These are phyloP conservation scores for Cladophialophora immunda DNA, from an alignment of 2,329 filamentous ascomycete species.

Conservation along the genomic window DNA sequence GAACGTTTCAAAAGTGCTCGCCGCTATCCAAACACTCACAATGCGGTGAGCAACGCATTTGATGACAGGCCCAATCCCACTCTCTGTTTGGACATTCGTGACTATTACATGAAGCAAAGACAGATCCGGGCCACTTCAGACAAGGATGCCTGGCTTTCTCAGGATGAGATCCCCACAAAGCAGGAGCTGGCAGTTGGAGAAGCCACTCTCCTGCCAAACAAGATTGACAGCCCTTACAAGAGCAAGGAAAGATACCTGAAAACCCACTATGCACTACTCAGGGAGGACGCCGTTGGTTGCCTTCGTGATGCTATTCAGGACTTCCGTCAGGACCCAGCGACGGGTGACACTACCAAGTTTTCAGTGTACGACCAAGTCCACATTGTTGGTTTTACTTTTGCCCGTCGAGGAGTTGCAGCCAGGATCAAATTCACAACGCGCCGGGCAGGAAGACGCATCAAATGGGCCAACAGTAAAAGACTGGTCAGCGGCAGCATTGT, in stretches of 20 bases:
- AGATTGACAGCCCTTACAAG: conserved; percentile 64
- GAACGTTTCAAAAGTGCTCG: conserved; percentile 35
- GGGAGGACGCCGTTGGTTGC: conserved; percentile 76
- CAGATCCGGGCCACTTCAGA: conserved; percentile 46
- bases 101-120: conserved; percentile 40
- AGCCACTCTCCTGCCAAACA: conserved; percentile 61
- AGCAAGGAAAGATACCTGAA: conserved; percentile 73
- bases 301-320: conserved; percentile 72
- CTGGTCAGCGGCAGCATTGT: conserved; percentile 64
- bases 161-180: conserved; percentile 52
- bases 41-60: conserved; percentile 4
- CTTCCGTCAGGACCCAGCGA: conserved; percentile 62
- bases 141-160: conserved; percentile 46
- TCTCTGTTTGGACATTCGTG: conserved; percentile 38
- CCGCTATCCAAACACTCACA: conserved; percentile 18
- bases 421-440: conserved; percentile 75
- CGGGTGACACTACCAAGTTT: conserved; percentile 65
- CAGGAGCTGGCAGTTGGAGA: conserved; percentile 47
- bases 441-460: conserved; percentile 70
- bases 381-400: conserved; percentile 71
- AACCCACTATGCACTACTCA: conserved; percentile 76
- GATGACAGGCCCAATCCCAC: conserved; percentile 27
- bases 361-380: conserved; percentile 77
- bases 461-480: conserved; percentile 71
- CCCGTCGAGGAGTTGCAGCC: conserved; percentile 69